Percentiles rank a stretch among this genome's conserved stretches.
Evolutionary conservation across 2,329 filamentous ascomycete genomes (phyloP).

Genomic region (Calonectria pseudoreteaudii): DNA sequence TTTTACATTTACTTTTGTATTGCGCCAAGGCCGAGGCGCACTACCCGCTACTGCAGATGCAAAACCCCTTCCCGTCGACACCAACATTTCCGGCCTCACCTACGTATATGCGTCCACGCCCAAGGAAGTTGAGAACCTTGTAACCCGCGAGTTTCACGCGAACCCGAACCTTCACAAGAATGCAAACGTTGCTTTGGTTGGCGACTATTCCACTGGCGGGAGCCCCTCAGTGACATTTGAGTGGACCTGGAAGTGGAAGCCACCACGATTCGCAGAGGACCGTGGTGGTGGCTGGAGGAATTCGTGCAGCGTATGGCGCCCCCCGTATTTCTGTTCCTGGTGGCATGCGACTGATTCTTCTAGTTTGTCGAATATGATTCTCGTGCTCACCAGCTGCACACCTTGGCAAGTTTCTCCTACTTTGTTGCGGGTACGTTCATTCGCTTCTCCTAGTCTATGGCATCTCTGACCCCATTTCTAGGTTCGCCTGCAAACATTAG

Average conservation of each 20-base stretch:
- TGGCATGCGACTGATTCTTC: slow-evolving; percentile 38
- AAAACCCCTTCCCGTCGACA: slow-evolving; percentile 68
- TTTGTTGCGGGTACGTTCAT: slow-evolving; percentile 82
- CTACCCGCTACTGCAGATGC: slow-evolving; percentile 59
- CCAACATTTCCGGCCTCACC: slow-evolving; percentile 87
- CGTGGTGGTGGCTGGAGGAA: slow-evolving; percentile 94
- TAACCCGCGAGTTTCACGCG: slow-evolving; percentile 95
- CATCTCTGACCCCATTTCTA: slow-evolving; percentile 45
- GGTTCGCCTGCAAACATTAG: slow-evolving; percentile 59
- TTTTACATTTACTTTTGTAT: slow-evolving; percentile 92
- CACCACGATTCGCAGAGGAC: slow-evolving; percentile 85
- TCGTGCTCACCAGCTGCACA: slow-evolving; percentile 87
- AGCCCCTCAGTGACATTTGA: slow-evolving; percentile 87
- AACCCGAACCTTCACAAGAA: slow-evolving; percentile 98
- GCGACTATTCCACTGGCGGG: slow-evolving; percentile 88
- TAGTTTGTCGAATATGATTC: slow-evolving; percentile 98
- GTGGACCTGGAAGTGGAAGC: slow-evolving; percentile 98
- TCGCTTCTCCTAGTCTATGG: neutral
- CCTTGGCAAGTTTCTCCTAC: slow-evolving; percentile 92
- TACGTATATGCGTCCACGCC: slow-evolving; percentile 89
- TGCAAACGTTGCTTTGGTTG: slow-evolving; percentile 93
- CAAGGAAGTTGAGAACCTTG: slow-evolving; percentile 90
- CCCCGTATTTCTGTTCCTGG: neutral
- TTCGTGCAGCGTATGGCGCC: slow-evolving; percentile 80
- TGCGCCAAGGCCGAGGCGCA: slow-evolving; percentile 65